Evolutionary conservation across 768 basidiomycete species (phyloP).

Genomic region (Suillus subluteus): DNA sequence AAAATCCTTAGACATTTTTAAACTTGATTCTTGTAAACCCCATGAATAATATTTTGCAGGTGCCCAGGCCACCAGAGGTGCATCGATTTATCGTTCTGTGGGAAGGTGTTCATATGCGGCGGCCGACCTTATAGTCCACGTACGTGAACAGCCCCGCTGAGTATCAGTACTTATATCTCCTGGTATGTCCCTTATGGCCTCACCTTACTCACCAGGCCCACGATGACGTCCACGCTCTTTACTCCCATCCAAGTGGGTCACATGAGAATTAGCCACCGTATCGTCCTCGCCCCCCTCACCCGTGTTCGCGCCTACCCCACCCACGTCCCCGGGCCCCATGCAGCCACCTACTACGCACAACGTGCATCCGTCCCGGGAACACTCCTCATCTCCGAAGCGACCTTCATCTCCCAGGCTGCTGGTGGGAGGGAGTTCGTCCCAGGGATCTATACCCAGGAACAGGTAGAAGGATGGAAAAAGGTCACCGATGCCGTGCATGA

Average conservation of each 20-base stretch:
- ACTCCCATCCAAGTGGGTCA: constrained; percentile 36
- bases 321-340: constrained; percentile 35
- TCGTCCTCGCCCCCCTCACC: constrained; percentile 41
- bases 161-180: too few species aligned
- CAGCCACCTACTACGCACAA: constrained; percentile 42
- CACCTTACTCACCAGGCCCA: neutral
- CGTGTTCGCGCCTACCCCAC: constrained; percentile 30
- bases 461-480: constrained; percentile 58
- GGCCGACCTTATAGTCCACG: too few species aligned
- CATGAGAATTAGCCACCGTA: constrained; percentile 35
- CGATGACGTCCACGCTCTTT: constrained; percentile 26
- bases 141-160: too few species aligned
- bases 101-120: too few species aligned
- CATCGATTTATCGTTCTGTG: too few species aligned
- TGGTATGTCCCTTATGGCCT: too few species aligned
- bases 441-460: constrained; percentile 52
- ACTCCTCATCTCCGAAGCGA: constrained; percentile 51
- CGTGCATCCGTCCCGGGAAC: constrained; percentile 42
- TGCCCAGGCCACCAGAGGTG: too few species aligned
- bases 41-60: too few species aligned
- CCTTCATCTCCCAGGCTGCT: constrained; percentile 38
- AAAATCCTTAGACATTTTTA: too few species aligned
- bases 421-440: constrained; percentile 42
- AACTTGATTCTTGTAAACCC: too few species aligned
- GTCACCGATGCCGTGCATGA: constrained; percentile 47